Evolutionary conservation across 2,329 filamentous ascomycete genomes (phyloP), one percentile per base, ranked within the genome.

Genomic region (Botryosphaeria dothidea): DNA sequence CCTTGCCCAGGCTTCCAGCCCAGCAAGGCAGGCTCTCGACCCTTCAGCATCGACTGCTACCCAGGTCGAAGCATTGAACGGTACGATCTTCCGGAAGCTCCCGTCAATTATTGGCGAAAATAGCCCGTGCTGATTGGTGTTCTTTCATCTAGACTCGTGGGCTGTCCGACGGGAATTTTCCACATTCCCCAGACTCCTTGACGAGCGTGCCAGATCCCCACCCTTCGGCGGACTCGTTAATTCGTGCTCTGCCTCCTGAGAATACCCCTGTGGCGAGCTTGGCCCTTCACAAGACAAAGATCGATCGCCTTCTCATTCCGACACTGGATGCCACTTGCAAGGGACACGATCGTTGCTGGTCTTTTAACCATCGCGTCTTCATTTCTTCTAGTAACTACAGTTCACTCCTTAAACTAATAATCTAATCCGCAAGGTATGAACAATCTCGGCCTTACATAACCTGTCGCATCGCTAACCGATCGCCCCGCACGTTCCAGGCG

Each of bases 221-320:
- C 70, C 67, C 72, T 57, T 68, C 72, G 74, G 81, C 75, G 81
- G 82, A 83, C 80, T 79, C 82, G 82, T 84, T 84, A 82, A 79
- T 77, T 83, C 82, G 81, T 81, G 80, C 77, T 84, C 80, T 83
- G 77, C 81, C 76, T 66, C 62, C 66, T 62, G 67, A 69, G 65
- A 66, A 68, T 68, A 67, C 72, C 74, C 74, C 75, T 76, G 76
- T 71, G 70, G 68, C 68, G 70, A 69, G 67, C 71, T 72, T 71
- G 72, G 72, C 73, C 73, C 69, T 70, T 70, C 72, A 69, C 67
- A 54, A 66, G 65, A 70, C 72, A 72, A 72, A 74, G 71, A 74
- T 71, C 67, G 67, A 68, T 68, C 71, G 68, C 72, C 69, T 71
- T 72, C 71, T 68, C 75, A 76, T 74, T 74, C 73, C 73, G 75